Conservation (phyloP, 192 early-diverging fungal species). For the Haplosporangium gracile region DNA sequence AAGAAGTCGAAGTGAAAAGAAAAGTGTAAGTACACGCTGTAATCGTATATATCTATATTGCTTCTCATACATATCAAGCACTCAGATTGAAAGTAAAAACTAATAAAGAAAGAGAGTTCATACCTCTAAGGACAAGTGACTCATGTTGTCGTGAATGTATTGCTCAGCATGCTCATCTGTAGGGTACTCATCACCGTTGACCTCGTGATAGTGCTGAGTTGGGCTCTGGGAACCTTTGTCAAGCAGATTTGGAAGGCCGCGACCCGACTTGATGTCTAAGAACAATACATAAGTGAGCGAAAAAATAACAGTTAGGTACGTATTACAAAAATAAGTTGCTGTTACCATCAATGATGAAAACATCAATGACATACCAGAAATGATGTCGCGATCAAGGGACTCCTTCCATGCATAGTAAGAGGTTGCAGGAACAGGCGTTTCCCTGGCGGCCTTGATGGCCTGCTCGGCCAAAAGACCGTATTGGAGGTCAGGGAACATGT, state of each 20-base stretch:
- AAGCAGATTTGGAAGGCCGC: slow-evolving; percentile 20
- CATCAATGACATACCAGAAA: slow-evolving; percentile 61
- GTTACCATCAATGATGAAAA: too few relatives aligned
- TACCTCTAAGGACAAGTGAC: slow-evolving; percentile 78
- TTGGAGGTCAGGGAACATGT: slow-evolving; percentile 90
- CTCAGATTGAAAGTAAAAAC: slow-evolving; percentile 2
- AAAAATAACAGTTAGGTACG: neutral
- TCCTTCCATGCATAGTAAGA: slow-evolving; percentile 73
- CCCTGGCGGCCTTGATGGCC: slow-evolving; percentile 55
- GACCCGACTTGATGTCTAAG: slow-evolving; percentile 36
- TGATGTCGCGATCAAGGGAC: slow-evolving; percentile 69
- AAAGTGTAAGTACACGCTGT: neutral
- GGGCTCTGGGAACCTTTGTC: slow-evolving; percentile 2
- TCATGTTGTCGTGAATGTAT: slow-evolving; percentile 66
- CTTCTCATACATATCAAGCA: neutral
- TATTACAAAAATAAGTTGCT: neutral
- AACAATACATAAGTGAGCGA: neutral
- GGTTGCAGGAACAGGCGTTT: slow-evolving; percentile 59
- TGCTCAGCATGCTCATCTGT: slow-evolving; percentile 27
- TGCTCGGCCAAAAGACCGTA: slow-evolving; percentile 68
- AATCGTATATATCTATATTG: too few relatives aligned
- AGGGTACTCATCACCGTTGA: neutral
- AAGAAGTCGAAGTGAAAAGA: neutral
- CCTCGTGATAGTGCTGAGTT: slow-evolving; percentile 26
- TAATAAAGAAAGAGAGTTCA: slow-evolving; percentile 76